phyloP scores from a whole-genome alignment of 352 stramenopile species.

The Pythium phragmitis region DNA sequence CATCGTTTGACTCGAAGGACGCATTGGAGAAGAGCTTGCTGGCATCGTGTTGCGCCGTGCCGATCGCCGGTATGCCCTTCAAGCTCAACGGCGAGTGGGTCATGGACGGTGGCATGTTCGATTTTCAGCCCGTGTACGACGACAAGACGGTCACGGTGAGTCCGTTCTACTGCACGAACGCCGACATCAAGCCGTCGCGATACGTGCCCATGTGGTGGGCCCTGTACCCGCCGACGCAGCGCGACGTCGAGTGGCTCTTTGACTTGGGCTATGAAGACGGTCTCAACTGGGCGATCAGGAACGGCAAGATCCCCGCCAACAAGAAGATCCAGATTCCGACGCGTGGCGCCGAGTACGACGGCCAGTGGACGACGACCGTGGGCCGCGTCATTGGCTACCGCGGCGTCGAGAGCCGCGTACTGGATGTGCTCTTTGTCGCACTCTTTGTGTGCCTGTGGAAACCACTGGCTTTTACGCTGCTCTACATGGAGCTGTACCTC shows the following conservation, averaged over 20 bases:
- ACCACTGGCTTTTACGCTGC: slow-evolving; percentile 68
- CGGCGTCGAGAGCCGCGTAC: slow-evolving; percentile 58
- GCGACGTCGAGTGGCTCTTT: slow-evolving; percentile 83
- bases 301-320: slow-evolving; percentile 30
- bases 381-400: slow-evolving; percentile 78
- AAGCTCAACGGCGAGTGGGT: slow-evolving; percentile 82
- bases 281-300: slow-evolving; percentile 62
- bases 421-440: slow-evolving; percentile 72
- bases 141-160: slow-evolving; percentile 75
- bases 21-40: slow-evolving; percentile 65
- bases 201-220: slow-evolving; percentile 90
- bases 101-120: slow-evolving; percentile 82
- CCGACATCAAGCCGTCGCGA: slow-evolving; percentile 88
- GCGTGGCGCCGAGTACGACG: slow-evolving; percentile 48
- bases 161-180: slow-evolving; percentile 85
- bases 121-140: slow-evolving; percentile 82
- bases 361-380: slow-evolving; percentile 69
- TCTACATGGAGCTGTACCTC: slow-evolving; percentile 82
- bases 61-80: slow-evolving; percentile 83
- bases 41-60: slow-evolving; percentile 76
- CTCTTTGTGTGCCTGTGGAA: slow-evolving; percentile 80
- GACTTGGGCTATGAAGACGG: slow-evolving; percentile 83
- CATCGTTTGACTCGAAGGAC: slow-evolving; percentile 58
- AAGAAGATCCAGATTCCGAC: slow-evolving; percentile 54
- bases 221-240: slow-evolving; percentile 57